These are phyloP conservation scores for Debaryomyces robertsiae DNA, from an alignment of 1,139 yeast species.

Conservation along the genomic window DNA sequence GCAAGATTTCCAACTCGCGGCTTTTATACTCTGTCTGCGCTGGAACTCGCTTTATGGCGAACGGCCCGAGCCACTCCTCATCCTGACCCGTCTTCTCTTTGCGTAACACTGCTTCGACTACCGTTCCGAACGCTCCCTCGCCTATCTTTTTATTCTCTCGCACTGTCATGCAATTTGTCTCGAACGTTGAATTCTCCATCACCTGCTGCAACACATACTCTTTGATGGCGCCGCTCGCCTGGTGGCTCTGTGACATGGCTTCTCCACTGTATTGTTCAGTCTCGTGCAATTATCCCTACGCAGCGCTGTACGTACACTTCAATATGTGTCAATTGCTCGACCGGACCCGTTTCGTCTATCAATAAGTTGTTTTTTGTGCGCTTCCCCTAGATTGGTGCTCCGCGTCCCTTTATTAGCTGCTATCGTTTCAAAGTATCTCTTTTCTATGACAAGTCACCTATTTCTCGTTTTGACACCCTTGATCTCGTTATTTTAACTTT, in stretches of 20 bases:
- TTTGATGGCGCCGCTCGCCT: slow-evolving; percentile 12
- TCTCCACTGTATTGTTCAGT: slow-evolving; percentile 1
- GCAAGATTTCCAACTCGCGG: slow-evolving; percentile 72
- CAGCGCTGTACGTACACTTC: too few species aligned
- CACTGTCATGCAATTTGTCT: slow-evolving; percentile 62
- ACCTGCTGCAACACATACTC: slow-evolving; percentile 54
- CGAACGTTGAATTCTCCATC: slow-evolving; percentile 57
- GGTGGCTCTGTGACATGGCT: slow-evolving; percentile 10
- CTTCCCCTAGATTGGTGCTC: too few species aligned
- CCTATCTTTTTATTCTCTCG: slow-evolving; percentile 75
- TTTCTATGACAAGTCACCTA: too few species aligned
- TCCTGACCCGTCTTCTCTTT: slow-evolving; percentile 30
- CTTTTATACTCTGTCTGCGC: slow-evolving; percentile 85
- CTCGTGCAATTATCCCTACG: too few species aligned
- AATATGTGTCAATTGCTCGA: too few species aligned
- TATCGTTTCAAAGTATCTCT: too few species aligned
- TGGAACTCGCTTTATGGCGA: slow-evolving; percentile 79
- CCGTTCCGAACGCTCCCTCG: slow-evolving; percentile 85
- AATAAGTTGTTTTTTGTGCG: too few species aligned
- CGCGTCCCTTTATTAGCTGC: too few species aligned
- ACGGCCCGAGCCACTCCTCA: slow-evolving; percentile 70
- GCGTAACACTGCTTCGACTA: slow-evolving; percentile 67
- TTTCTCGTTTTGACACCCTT: too few species aligned
- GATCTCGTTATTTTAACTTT: too few species aligned
- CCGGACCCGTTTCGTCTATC: too few species aligned